Evolutionary conservation across 352 stramenopile species (phyloP).

Genomic region (Globisporangium cylindrosporum): DNA sequence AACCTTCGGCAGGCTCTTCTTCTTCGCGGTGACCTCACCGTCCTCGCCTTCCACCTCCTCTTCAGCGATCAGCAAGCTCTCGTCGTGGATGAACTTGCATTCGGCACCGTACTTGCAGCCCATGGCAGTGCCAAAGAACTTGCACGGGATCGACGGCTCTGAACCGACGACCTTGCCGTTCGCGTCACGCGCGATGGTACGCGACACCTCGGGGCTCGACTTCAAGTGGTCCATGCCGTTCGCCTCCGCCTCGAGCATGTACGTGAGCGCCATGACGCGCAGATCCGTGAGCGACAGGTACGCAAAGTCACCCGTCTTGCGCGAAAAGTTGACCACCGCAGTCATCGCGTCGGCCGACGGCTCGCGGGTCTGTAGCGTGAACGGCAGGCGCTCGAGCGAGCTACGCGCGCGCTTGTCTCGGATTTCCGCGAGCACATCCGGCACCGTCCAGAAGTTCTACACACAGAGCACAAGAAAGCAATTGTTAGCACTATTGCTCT

Average conservation of each 20-base stretch:
- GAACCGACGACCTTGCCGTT: constrained; percentile 66
- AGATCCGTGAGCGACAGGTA: constrained; percentile 84
- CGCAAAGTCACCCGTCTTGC: constrained; percentile 84
- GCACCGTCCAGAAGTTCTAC: constrained; percentile 84
- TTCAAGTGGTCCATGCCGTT: constrained; percentile 71
- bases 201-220: constrained; percentile 60
- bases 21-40: constrained; percentile 3
- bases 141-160: constrained; percentile 60
- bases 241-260: constrained; percentile 79
- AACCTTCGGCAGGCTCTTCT: constrained; percentile 47
- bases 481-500: constrained; percentile 5
- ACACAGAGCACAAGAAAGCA: constrained; percentile 5
- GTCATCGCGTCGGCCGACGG: constrained; percentile 77
- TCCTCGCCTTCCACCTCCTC: constrained; percentile 18
- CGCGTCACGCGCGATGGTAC: constrained; percentile 60
- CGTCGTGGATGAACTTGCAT: constrained; percentile 81
- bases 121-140: constrained; percentile 74
- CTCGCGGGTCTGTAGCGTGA: constrained; percentile 75
- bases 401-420: constrained; percentile 74
- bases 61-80: constrained; percentile 22
- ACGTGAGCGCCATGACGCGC: constrained; percentile 85
- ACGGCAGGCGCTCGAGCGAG: constrained; percentile 69
- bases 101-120: constrained; percentile 80
- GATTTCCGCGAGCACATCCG: constrained; percentile 83
- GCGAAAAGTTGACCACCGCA: constrained; percentile 77